Evolutionary conservation across 257 asterid species (phyloP).

Genomic region (Eucommia ulmoides): DNA sequence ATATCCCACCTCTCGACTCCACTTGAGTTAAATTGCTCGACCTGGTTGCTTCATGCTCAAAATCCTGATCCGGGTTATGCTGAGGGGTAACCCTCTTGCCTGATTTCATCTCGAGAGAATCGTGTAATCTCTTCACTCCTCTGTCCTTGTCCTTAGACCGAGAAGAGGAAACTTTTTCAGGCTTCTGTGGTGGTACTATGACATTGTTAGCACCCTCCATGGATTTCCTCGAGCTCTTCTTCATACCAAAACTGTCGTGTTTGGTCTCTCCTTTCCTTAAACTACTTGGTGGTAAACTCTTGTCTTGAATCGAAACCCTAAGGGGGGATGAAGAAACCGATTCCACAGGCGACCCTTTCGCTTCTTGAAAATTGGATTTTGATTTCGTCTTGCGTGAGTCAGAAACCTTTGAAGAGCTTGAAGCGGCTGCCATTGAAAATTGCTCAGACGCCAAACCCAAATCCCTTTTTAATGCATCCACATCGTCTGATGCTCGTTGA

Average conservation of each 20-base stretch:
- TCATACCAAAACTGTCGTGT: conserved; percentile 14
- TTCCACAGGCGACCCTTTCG: conserved; percentile 72
- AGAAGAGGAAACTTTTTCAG: conserved; percentile 19
- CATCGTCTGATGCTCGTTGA: conserved; percentile 43
- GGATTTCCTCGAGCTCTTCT: conserved; percentile 23
- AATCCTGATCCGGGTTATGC: conserved; percentile 18
- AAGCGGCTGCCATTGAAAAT: conserved; percentile 60
- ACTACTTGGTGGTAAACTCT: conserved; percentile 22
- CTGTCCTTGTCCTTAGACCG: conserved; percentile 16
- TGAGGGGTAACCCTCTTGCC: conserved; percentile 10
- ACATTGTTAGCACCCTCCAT: conserved; percentile 21
- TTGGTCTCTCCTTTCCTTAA: conserved; percentile 24
- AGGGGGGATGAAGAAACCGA: conserved; percentile 93
- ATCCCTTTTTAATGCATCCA: conserved; percentile 52
- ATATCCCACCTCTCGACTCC: conserved; percentile 24
- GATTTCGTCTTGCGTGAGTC: conserved; percentile 49
- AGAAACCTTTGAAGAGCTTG: conserved; percentile 91
- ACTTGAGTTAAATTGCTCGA: conserved; percentile 17
- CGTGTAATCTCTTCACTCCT: conserved; percentile 13
- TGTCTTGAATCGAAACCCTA: conserved; percentile 27
- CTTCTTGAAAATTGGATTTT: conserved; percentile 31
- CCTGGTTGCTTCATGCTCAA: conserved; percentile 14
- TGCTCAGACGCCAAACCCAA: conserved; percentile 63
- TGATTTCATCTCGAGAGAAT: conserved; percentile 13
- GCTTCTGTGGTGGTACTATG: conserved; percentile 13